phyloP scores from a whole-genome alignment of 129 eudicot species.

The Sambucus nigra region DNA sequence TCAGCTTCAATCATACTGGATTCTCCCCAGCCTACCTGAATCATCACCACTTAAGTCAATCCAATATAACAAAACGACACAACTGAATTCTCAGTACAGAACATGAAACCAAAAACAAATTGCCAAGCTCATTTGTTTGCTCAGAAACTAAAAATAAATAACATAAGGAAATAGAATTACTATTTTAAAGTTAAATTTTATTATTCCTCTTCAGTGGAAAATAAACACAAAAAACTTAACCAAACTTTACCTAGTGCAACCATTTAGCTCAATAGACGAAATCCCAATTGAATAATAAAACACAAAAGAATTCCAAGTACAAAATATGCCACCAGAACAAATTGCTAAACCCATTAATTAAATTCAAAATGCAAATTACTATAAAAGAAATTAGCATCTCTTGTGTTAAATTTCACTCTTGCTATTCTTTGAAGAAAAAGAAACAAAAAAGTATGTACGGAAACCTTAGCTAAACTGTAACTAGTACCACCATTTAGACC shows the following conservation, averaged over 20 bases:
- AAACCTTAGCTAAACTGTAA: slow-evolving; percentile 1
- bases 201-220: background rate
- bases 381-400: too few relatives aligned
- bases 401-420: too few relatives aligned
- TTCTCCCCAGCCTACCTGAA: slow-evolving; percentile 99
- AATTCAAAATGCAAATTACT: too few relatives aligned
- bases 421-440: too few relatives aligned
- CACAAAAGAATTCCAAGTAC: too few relatives aligned
- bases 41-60: slow-evolving; percentile 30
- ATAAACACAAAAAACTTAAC: background rate
- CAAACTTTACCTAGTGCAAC: slow-evolving; percentile 4
- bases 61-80: slow-evolving; percentile 5
- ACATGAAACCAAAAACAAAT: slow-evolving; percentile 7
- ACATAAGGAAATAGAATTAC: background rate
- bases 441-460: background rate
- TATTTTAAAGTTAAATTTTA: too few relatives aligned
- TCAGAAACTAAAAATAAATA: background rate
- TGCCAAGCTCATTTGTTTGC: background rate
- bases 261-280: background rate
- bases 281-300: too few relatives aligned
- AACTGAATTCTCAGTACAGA: background rate
- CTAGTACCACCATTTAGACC: slow-evolving; percentile 1
- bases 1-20: slow-evolving; percentile 89
- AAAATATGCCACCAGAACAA: too few relatives aligned
- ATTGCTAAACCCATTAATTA: too few relatives aligned